phyloP scores from a whole-genome alignment of 371 early-diverging fungal species.

The Rhizomucor pusillus region DNA sequence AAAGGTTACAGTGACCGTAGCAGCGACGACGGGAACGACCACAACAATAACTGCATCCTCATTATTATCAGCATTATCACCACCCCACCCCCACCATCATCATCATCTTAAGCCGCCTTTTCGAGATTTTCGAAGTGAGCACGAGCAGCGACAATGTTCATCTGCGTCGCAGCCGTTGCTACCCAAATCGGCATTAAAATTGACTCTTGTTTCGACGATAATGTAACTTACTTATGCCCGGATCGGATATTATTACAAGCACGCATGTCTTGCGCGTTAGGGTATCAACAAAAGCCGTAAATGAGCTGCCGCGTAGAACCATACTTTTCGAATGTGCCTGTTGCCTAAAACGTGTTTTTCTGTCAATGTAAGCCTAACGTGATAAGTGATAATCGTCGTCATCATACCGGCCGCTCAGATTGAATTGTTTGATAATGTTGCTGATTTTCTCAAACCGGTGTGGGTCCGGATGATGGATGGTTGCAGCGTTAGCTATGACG shows the following conservation, averaged over 20 bases:
- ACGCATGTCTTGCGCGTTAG: slow-evolving; percentile 14
- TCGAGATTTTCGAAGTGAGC: slow-evolving; percentile 80
- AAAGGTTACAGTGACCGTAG: no score
- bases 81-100: no score
- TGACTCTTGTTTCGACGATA: background rate
- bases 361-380: background rate
- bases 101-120: slow-evolving; percentile 19
- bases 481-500: slow-evolving; percentile 84
- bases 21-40: no score
- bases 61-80: no score
- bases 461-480: slow-evolving; percentile 53
- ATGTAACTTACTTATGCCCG: slow-evolving; percentile 14
- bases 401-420: slow-evolving; percentile 73
- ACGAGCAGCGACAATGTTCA: slow-evolving; percentile 78
- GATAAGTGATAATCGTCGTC: background rate
- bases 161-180: slow-evolving; percentile 76
- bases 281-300: slow-evolving; percentile 18
- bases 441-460: slow-evolving; percentile 91
- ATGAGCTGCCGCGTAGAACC: slow-evolving; percentile 18
- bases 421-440: slow-evolving; percentile 93
- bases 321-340: slow-evolving; percentile 18
- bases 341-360: slow-evolving; percentile 6
- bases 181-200: slow-evolving; percentile 2
- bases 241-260: slow-evolving; percentile 15
- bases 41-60: no score